Evolutionary conservation across 2,329 filamentous ascomycete species (phyloP), one percentile per base, ranked within the genome.

Genomic region (Cladosporium austrohemisphaericum): DNA sequence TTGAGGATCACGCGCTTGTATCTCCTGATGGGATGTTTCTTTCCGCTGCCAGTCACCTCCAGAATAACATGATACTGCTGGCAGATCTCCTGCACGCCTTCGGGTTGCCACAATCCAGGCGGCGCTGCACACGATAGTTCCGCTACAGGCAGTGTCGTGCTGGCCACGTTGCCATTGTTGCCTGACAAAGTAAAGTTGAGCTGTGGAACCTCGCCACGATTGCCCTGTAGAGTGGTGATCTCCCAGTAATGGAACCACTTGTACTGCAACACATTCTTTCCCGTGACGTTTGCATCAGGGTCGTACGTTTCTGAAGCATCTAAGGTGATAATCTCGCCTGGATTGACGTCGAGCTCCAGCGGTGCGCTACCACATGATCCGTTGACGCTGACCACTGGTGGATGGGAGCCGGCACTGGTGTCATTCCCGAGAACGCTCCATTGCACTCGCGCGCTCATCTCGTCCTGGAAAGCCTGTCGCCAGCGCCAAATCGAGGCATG

Each of bases 401-500:
- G 71, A 54, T 79, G 76, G 46, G 72, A 76, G 1, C 62, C 68
- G 19, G 65, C 61, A 11, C 53, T 51, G 19, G 65, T 54, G 11
- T 71, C 69, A 19, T 35, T 22, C 9, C 52, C 53, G 41, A 60
- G 54, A 54, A 71, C 60, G 11, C 65, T 75, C 77, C 67, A 79
- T 57, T 69, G 71, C 56, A 75, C 76, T 20, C 66, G 64, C 19
- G 68, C 76, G 8, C 66, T 75, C 58, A 73, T 78, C 48, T 78
- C 75, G 40, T 73, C 71, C 59, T 78, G 75, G 50, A 72, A 78
- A 1, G 75, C 73, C 45, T 72, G 64, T 11, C 75, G 60, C 76
- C 75, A 79, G n/a, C 76, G 65, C 75, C 76, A 78, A 25, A 78
- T 72, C 0, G 73, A 75, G 2, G 74, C 74, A 18, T 76, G 70